phyloP scores from a whole-genome alignment of 1,139 yeast genomes.

The Meyerozyma athensensis region DNA sequence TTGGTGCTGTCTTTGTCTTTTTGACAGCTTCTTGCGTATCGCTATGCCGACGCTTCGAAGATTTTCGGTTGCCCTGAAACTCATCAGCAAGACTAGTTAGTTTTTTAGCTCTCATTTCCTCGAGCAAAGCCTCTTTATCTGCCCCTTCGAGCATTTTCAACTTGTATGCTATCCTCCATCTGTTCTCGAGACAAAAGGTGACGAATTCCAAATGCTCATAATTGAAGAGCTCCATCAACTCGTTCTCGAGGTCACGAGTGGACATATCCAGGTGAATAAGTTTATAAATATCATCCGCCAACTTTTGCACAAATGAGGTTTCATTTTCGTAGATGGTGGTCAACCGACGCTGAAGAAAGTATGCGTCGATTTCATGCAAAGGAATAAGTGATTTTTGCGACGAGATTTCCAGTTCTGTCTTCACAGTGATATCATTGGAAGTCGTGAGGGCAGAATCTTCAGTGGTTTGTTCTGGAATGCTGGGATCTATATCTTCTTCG shows the following conservation, averaged over 20 bases:
- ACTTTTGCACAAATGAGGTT: too few relatives aligned
- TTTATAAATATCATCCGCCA: conserved; percentile 14
- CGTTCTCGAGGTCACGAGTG: conserved; percentile 46
- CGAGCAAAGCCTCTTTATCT: conserved; percentile 17
- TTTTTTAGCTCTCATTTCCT: conserved; percentile 12
- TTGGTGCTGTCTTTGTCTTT: conserved; percentile 8
- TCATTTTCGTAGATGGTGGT: conserved; percentile 11
- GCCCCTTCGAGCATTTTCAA: conserved; percentile 37
- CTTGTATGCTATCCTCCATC: conserved; percentile 53
- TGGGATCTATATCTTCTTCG: conserved; percentile 8
- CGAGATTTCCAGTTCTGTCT: conserved; percentile 6
- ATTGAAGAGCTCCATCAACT: conserved; percentile 46
- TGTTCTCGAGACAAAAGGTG: conserved; percentile 45
- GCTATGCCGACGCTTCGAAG: conserved; percentile 16
- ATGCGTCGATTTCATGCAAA: conserved; percentile 20
- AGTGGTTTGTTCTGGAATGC: conserved; percentile 17
- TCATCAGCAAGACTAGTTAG: conserved; percentile 24
- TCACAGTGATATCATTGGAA: conserved; percentile 9
- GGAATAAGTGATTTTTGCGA: conserved; percentile 9
- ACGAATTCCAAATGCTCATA: conserved; percentile 49
- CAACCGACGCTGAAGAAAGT: conserved; percentile 21
- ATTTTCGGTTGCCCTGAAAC: conserved; percentile 13
- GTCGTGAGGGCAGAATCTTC: conserved; percentile 9
- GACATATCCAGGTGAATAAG: conserved; percentile 19
- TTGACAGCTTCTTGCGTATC: conserved; percentile 6